Evolutionary conservation across 2,329 filamentous ascomycete species (phyloP).

Genomic region (Clonostachys rhizophaga): DNA sequence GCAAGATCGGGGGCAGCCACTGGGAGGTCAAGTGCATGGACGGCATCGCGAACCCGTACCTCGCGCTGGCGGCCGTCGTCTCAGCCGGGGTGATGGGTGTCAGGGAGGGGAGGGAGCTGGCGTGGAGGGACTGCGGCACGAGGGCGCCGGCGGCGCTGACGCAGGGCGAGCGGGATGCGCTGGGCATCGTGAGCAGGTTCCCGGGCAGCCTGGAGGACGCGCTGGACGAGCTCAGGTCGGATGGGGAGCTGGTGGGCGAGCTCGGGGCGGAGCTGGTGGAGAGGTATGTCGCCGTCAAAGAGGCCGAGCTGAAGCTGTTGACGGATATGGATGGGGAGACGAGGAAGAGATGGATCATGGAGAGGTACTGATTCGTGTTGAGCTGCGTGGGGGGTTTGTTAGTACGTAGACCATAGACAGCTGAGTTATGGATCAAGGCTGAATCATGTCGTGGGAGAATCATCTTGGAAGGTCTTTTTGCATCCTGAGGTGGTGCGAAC

Average conservation of each 20-base stretch:
- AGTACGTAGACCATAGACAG: no score
- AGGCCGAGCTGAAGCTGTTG: slow-evolving; percentile 41
- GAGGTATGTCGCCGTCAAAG: slow-evolving; percentile 55
- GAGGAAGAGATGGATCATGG: slow-evolving; percentile 56
- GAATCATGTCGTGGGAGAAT: no score
- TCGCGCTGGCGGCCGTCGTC: slow-evolving; percentile 38
- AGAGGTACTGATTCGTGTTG: slow-evolving; percentile 45
- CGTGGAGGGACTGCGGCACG: slow-evolving; percentile 45
- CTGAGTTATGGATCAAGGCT: no score
- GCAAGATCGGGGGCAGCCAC: slow-evolving; percentile 60
- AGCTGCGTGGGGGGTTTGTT: no score
- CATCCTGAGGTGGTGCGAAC: no score
- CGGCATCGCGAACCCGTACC: slow-evolving; percentile 73
- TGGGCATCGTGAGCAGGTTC: slow-evolving; percentile 50
- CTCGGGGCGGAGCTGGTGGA: slow-evolving; percentile 47
- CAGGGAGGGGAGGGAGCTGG: slow-evolving; percentile 25
- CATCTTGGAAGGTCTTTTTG: no score
- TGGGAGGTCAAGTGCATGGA: slow-evolving; percentile 82
- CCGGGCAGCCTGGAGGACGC: slow-evolving; percentile 51
- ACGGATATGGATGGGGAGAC: slow-evolving; percentile 38
- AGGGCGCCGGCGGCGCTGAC: slow-evolving; percentile 47
- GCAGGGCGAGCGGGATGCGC: slow-evolving; percentile 36
- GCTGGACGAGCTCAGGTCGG: slow-evolving; percentile 41
- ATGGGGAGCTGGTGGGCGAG: slow-evolving; percentile 36
- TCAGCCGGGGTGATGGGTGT: slow-evolving; percentile 21